Evolutionary conservation across 176 grass and related monocot species (phyloP).

Genomic region (Aegilops sharonensis): DNA sequence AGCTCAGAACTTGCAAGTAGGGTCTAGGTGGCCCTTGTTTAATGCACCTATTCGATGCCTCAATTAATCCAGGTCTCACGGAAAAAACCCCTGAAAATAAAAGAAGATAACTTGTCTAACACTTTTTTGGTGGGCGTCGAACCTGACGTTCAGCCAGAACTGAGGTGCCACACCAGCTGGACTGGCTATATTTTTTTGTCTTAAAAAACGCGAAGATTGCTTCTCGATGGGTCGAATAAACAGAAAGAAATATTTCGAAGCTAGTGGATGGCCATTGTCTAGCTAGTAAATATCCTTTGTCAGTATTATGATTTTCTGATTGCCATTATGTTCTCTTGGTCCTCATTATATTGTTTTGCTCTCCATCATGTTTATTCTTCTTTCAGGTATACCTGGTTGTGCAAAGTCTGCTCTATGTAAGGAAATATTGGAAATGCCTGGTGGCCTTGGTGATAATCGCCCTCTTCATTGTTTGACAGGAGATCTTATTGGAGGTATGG

Average conservation of each 20-base stretch:
- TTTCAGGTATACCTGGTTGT: constrained; percentile 94
- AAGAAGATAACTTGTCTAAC: neutral
- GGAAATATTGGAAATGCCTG: constrained; percentile 69
- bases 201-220: neutral
- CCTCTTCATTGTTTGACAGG: constrained; percentile 87
- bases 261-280: too few species aligned
- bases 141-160: neutral
- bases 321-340: neutral
- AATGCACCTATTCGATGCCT: neutral
- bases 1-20: neutral
- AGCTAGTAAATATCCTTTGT: too few species aligned
- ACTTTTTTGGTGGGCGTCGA: neutral
- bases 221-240: neutral
- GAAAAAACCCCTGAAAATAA: neutral
- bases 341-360: neutral
- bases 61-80: neutral
- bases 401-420: constrained; percentile 90
- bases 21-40: neutral
- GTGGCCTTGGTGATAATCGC: constrained; percentile 76
- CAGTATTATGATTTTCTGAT: neutral
- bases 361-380: constrained; percentile 12
- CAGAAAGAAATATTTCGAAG: neutral
- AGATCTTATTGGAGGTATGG: constrained; percentile 80
- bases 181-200: neutral
- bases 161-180: neutral